phyloP scores from a whole-genome alignment of 106 monocot genomes.

The Acorus calamus region DNA sequence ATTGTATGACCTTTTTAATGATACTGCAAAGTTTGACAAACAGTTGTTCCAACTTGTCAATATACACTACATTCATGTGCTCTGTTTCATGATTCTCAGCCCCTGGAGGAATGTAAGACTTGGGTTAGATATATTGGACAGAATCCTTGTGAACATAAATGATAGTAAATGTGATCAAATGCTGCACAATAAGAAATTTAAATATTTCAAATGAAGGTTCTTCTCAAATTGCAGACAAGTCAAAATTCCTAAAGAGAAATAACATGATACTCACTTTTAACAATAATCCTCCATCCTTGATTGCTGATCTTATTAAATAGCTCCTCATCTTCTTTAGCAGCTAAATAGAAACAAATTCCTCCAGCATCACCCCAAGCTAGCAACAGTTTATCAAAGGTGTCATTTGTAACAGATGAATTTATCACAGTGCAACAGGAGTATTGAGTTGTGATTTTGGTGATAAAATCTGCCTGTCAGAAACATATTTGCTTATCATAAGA shows the following conservation, averaged over 20 bases:
- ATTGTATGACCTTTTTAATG: slow-evolving; percentile 44
- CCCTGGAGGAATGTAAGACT: slow-evolving; percentile 25
- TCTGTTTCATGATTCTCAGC: slow-evolving; percentile 4
- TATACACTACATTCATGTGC: slow-evolving; percentile 16
- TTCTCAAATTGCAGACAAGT: too few species aligned
- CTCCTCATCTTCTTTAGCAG: slow-evolving; percentile 30
- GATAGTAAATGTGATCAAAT: too few species aligned
- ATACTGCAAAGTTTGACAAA: slow-evolving; percentile 39
- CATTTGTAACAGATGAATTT: slow-evolving; percentile 4
- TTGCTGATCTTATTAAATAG: slow-evolving; percentile 20
- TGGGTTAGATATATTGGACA: background rate
- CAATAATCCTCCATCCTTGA: slow-evolving; percentile 26
- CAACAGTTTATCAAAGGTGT: slow-evolving; percentile 15
- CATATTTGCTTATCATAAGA: too few species aligned
- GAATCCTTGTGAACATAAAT: background rate
- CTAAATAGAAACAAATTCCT: slow-evolving; percentile 33
- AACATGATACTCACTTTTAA: slow-evolving; percentile 18
- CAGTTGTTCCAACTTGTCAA: slow-evolving; percentile 45
- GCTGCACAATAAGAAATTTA: too few species aligned
- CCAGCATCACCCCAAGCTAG: slow-evolving; percentile 7
- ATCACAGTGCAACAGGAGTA: slow-evolving; percentile 28
- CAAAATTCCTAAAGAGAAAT: too few species aligned
- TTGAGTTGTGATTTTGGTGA: slow-evolving; percentile 11
- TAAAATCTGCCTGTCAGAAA: slow-evolving; percentile 4
- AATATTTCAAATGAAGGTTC: too few species aligned